Evolutionary conservation across 202 grass and related monocot species (phyloP).

Genomic region (Setaria viridis): DNA sequence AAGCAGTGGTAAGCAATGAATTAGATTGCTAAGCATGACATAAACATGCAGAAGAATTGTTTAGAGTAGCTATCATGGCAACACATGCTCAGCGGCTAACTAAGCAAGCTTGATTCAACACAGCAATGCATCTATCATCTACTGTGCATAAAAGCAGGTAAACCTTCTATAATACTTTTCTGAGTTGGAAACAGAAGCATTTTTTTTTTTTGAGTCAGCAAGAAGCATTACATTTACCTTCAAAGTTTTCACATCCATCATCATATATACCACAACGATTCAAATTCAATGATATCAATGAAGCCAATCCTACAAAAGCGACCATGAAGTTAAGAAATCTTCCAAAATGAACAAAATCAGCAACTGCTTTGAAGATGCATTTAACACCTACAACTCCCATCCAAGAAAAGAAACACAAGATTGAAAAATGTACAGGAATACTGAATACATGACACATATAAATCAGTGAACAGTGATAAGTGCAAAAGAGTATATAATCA

Average conservation of each 20-base stretch:
- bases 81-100: slow-evolving; percentile 17
- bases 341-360: slow-evolving; percentile 5
- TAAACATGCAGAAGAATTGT: not conserved
- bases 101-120: not conserved
- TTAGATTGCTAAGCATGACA: slow-evolving; percentile 6
- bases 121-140: slow-evolving; percentile 2
- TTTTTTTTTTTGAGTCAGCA: not conserved
- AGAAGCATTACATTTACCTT: slow-evolving; percentile 51
- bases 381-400: not conserved
- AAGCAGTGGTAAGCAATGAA: slow-evolving; percentile 27
- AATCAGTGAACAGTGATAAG: not conserved
- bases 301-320: slow-evolving; percentile 64
- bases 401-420: slow-evolving; percentile 2
- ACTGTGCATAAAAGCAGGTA: not conserved
- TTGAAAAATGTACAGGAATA: slow-evolving; percentile 8
- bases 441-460: not conserved
- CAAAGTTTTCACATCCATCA: slow-evolving; percentile 72
- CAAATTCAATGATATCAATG: slow-evolving; percentile 74
- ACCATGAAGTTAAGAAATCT: slow-evolving; percentile 15
- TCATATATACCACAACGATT: slow-evolving; percentile 82
- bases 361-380: slow-evolving; percentile 5
- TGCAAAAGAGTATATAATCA: slow-evolving; percentile 18
- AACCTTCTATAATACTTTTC: not conserved
- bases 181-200: not conserved
- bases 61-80: slow-evolving; percentile 7